Conservation (phyloP, 129 eudicot genomes). For the Flaveria sonorensis region DNA sequence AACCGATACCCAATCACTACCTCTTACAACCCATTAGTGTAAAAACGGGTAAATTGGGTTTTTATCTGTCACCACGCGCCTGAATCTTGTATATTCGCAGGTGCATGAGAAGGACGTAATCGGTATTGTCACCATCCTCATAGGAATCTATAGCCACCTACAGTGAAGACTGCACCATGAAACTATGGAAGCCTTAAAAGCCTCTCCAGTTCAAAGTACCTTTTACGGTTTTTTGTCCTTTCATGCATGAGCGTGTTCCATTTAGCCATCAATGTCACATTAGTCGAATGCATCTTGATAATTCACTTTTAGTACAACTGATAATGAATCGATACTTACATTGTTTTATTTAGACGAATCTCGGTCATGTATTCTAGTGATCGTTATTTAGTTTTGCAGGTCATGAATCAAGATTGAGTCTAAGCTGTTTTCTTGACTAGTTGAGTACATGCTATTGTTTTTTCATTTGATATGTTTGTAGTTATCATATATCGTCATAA, state of each 20-base stretch:
- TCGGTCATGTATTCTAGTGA: neutral
- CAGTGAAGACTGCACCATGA: constrained; percentile 91
- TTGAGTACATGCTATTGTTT: too few species aligned
- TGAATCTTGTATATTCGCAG: constrained; percentile 22
- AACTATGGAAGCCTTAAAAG: constrained; percentile 91
- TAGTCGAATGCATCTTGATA: neutral
- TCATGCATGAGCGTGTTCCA: neutral
- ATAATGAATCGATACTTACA: neutral
- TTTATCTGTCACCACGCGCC: neutral
- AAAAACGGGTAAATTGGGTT: neutral
- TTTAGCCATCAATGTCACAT: constrained; percentile 1
- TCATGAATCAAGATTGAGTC: neutral
- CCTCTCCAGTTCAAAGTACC: neutral
- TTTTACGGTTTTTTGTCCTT: constrained; percentile 17
- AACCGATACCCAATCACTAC: neutral
- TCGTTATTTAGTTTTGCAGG: neutral
- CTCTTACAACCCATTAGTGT: neutral
- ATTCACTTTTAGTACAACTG: neutral
- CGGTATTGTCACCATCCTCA: constrained; percentile 92
- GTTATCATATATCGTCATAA: too few species aligned
- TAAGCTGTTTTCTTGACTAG: too few species aligned
- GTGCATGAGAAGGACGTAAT: constrained; percentile 97
- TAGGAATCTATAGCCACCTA: constrained; percentile 84
- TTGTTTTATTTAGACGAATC: neutral
- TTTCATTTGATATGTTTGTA: too few species aligned